phyloP scores from a whole-genome alignment of 129 eudicot species.

The Pseudognaphalium luteoalbum region DNA sequence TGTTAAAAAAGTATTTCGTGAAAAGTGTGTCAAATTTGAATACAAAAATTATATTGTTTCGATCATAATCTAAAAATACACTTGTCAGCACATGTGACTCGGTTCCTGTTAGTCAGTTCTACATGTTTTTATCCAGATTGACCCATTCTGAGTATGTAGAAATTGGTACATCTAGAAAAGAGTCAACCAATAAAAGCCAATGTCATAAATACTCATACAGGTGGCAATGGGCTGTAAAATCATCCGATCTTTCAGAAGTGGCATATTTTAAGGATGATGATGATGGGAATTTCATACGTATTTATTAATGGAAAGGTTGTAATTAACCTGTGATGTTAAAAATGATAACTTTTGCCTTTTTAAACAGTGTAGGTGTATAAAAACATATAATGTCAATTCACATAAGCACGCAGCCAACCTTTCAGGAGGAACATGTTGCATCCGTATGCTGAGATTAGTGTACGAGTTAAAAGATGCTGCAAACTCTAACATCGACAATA shows the following conservation, averaged over 20 bases:
- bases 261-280: neutral
- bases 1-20: neutral
- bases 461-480: conserved; percentile 92
- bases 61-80: neutral
- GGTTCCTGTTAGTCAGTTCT: neutral
- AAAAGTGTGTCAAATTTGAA: neutral
- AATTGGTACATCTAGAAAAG: neutral
- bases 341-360: no score
- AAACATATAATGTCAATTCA: neutral
- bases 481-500: conserved; percentile 74
- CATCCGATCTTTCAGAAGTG: neutral
- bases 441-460: conserved; percentile 73
- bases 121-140: neutral
- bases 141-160: neutral
- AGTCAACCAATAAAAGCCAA: no score
- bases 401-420: conserved; percentile 49
- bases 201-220: neutral
- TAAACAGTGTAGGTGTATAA: neutral
- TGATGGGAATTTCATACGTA: neutral
- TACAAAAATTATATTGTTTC: neutral
- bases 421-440: conserved; percentile 73
- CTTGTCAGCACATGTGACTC: neutral
- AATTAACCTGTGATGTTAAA: neutral
- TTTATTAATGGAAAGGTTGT: neutral
- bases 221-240: neutral